Evolutionary conservation across 2,329 filamentous ascomycete species (phyloP).

Genomic region (Cercospora canescens): DNA sequence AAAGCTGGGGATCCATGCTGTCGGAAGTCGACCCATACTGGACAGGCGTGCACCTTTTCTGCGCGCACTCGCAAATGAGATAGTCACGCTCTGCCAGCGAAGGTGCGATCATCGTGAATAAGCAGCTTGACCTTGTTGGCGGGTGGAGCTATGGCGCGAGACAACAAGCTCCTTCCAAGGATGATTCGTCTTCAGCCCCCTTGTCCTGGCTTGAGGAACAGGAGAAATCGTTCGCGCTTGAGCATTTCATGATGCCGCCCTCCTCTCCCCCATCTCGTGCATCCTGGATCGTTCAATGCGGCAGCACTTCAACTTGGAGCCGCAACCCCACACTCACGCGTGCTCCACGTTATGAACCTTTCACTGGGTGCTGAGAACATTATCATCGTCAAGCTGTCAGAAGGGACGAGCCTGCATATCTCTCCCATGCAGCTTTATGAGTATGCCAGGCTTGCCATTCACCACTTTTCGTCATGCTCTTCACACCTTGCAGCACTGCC

Average conservation of each 20-base stretch:
- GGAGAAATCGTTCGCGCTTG: neutral
- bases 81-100: neutral
- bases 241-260: neutral
- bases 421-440: too few species aligned
- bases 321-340: too few species aligned
- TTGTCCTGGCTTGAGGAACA: neutral
- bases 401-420: too few species aligned
- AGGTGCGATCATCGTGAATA: neutral
- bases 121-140: neutral
- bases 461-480: too few species aligned
- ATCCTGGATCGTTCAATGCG: neutral
- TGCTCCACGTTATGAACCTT: too few species aligned
- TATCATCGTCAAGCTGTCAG: too few species aligned
- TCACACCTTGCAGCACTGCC: too few species aligned
- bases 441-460: too few species aligned
- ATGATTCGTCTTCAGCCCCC: neutral
- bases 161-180: neutral
- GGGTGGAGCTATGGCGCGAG: neutral
- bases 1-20: neutral
- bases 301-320: too few species aligned
- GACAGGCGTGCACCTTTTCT: neutral
- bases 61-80: neutral
- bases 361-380: too few species aligned
- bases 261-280: neutral
- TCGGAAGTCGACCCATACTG: neutral